Base-by-base conservation (phyloP, 306 rosid species). In the Glycine latifolia region DNA sequence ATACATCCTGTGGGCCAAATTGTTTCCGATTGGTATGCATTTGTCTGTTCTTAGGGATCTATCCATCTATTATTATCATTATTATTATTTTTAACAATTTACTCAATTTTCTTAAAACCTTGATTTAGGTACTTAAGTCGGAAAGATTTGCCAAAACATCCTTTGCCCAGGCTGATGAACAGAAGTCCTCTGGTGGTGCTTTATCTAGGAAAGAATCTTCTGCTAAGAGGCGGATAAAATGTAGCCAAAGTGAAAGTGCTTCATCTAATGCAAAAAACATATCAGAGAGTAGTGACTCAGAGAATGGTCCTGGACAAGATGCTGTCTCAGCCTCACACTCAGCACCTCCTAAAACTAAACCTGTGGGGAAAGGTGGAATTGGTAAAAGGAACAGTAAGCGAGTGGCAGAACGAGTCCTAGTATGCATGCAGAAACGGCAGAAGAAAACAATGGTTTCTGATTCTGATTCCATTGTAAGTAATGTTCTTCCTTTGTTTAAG, bases 241-340 rank as follows among this genome's bases (percentile, higher is more conserved):
- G 88, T 75, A 85, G 82, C 82, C 98, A 87, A 83, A 93, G 97
- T 90, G 99, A 92, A 90, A 91, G 97, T 81, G 94, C 97, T 87
- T 93, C 99, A 62, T 96, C 99, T 66, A 93, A 92, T 83, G 97
- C 94, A 48, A 93, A 89, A 82, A 91, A 88, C 83, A 82, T 92
- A 58, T 92, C 94, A 17, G 98, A 93, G 86, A 93, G 99, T 89
- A 93, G 97, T 56, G 99, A 89, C 91, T 96, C 99, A 5, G 99
- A 96, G 84, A 89, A 87, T 88, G 99, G 91, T 83, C 86, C 84
- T 9, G 92, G 92, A 78, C 87, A 88, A 79, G 97, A 89, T 54
- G 78, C 79, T 65, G 79, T 78, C 82, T 70, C 89, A 63, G 82
- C 81, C 70, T 91, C 88, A 81, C 91, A 80, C 11, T 80, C 88